These are phyloP conservation scores for Hippophae gyantsensis DNA, from an alignment of 306 rosid species.

Conservation along the genomic window DNA sequence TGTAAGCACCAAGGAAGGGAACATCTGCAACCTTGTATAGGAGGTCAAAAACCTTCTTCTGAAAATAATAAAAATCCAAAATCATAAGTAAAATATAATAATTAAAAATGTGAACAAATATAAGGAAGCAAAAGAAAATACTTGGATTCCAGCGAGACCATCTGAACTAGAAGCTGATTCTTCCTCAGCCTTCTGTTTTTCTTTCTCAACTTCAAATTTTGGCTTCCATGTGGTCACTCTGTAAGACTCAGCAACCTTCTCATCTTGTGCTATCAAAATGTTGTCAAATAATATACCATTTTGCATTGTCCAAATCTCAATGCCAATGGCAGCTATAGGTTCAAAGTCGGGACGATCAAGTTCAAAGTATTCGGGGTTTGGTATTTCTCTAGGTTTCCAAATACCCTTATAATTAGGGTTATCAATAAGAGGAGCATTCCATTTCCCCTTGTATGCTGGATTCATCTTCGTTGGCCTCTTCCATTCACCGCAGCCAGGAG, in stretches of 20 bases:
- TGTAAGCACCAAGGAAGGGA: constrained; percentile 59
- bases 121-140: constrained; percentile 12
- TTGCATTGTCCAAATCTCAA: constrained; percentile 99
- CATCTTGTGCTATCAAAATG: constrained; percentile 62
- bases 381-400: constrained; percentile 81
- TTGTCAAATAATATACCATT: constrained; percentile 90
- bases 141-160: constrained; percentile 61
- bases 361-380: constrained; percentile 78
- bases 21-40: constrained; percentile 77
- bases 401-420: constrained; percentile 87
- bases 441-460: constrained; percentile 88
- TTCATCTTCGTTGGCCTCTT: constrained; percentile 86
- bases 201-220: constrained; percentile 63
- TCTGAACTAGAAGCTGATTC: constrained; percentile 39
- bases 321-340: constrained; percentile 79
- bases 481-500: constrained; percentile 95
- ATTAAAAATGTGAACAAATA: not conserved
- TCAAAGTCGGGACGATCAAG: constrained; percentile 70
- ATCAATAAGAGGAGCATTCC: constrained; percentile 87
- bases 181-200: constrained; percentile 69
- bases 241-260: constrained; percentile 57
- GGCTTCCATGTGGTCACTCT: constrained; percentile 81
- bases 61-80: constrained; percentile 18
- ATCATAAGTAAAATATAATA: not conserved
- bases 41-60: constrained; percentile 77